phyloP scores from a whole-genome alignment of 352 stramenopile genomes.

The Phytophthora pluvialis region DNA sequence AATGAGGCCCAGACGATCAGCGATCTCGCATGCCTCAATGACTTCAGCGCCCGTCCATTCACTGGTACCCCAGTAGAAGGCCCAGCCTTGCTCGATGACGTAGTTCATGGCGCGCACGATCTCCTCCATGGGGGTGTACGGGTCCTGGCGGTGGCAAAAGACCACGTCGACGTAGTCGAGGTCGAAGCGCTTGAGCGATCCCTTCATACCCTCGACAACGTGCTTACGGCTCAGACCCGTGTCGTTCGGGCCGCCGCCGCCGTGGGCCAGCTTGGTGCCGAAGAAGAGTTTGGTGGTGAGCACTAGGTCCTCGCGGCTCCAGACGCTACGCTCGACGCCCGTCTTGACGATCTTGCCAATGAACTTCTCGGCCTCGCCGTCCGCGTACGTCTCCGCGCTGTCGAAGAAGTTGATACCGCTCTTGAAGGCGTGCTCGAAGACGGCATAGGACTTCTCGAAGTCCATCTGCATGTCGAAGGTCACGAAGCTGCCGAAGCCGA shows the following conservation, averaged over 20 bases:
- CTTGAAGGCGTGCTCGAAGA: slow-evolving; percentile 41
- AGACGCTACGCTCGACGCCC: slow-evolving; percentile 39
- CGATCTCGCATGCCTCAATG: slow-evolving; percentile 51
- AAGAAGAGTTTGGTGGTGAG: slow-evolving; percentile 66
- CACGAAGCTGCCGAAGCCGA: slow-evolving; percentile 47
- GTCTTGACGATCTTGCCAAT: slow-evolving; percentile 56
- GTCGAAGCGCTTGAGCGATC: slow-evolving; percentile 56
- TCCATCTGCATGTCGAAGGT: slow-evolving; percentile 44
- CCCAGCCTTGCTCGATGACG: slow-evolving; percentile 64
- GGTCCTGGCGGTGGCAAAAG: slow-evolving; percentile 72
- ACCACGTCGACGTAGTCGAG: slow-evolving; percentile 70
- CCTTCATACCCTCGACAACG: slow-evolving; percentile 59
- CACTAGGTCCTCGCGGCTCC: slow-evolving; percentile 52
- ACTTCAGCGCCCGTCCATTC: slow-evolving; percentile 74
- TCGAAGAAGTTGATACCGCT: slow-evolving; percentile 64
- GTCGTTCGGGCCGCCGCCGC: slow-evolving; percentile 20
- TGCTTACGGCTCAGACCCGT: slow-evolving; percentile 51
- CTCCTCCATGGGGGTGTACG: slow-evolving; percentile 69
- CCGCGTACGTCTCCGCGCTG: slow-evolving; percentile 47
- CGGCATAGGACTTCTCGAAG: slow-evolving; percentile 35
- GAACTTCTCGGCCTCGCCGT: slow-evolving; percentile 41
- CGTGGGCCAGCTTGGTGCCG: slow-evolving; percentile 19
- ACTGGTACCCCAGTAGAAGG: slow-evolving; percentile 77
- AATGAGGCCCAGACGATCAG: slow-evolving; percentile 53
- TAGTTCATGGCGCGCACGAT: slow-evolving; percentile 75